Percentiles rank a stretch among this genome's conserved stretches.
Evolutionary conservation across 352 stramenopile genomes (phyloP).

Genomic region (Globisporangium middletonii): DNA sequence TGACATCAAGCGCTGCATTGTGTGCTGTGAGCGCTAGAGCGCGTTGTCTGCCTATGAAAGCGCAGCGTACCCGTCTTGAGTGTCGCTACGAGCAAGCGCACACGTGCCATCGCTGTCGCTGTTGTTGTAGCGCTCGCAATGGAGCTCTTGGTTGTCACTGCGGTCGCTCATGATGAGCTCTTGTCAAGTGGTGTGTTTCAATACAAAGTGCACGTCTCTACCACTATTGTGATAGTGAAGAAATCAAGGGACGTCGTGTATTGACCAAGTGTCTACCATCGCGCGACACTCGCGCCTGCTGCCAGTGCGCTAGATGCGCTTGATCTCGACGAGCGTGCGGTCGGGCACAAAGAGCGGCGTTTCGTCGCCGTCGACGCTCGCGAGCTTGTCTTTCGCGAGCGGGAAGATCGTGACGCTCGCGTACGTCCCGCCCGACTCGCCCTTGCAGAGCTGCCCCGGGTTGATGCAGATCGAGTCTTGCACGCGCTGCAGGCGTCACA

Average conservation of each 20-base stretch:
- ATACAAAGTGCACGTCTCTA: too few relatives aligned
- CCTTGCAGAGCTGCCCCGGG: constrained; percentile 91
- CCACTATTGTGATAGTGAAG: too few relatives aligned
- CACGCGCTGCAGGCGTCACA: constrained; percentile 56
- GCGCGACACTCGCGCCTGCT: not conserved
- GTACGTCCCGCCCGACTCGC: constrained; percentile 92
- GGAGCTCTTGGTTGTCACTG: too few relatives aligned
- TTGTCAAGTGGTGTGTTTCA: too few relatives aligned
- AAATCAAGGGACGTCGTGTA: not conserved
- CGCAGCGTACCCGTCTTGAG: too few relatives aligned
- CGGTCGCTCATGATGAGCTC: too few relatives aligned
- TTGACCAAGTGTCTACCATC: not conserved
- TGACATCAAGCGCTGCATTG: too few relatives aligned
- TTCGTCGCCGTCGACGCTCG: constrained; percentile 31
- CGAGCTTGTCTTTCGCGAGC: constrained; percentile 76
- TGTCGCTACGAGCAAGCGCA: too few relatives aligned
- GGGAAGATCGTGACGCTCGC: constrained; percentile 89
- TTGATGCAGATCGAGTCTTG: constrained; percentile 94
- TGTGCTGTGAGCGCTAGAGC: too few relatives aligned
- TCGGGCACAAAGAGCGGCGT: constrained; percentile 73
- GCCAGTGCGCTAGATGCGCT: constrained; percentile 65
- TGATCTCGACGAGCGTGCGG: constrained; percentile 90
- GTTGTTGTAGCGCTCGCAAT: too few relatives aligned
- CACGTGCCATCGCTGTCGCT: too few relatives aligned
- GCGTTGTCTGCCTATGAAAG: too few relatives aligned